Evolutionary conservation across 1,284 basidiomycete species (phyloP), one percentile per base, ranked within the genome.

Genomic region (Erythrobasidium hasegawianum): DNA sequence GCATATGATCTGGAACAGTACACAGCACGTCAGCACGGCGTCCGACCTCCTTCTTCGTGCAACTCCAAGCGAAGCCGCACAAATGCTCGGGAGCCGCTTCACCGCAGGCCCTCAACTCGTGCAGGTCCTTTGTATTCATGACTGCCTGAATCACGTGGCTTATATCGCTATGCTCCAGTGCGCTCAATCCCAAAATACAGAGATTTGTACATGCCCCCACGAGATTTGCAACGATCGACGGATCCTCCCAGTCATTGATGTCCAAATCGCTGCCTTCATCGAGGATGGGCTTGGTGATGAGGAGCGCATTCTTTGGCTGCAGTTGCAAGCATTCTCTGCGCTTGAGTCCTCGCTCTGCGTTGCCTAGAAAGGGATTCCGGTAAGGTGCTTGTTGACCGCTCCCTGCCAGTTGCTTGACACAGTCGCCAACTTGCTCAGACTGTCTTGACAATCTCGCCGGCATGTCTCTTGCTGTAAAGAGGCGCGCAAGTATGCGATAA

Each of bases 61-160:
- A 24, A 16, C n/a, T 24, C 8, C n/a, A 24, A n/a, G 53, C 2
- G 53, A 55, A 8, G 7, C n/a, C 3, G 41, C 22, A 47, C 18
- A 18, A 27, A n/a, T 54, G 27, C 52, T 24, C n/a, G n/a, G n/a
- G n/a, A n/a, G n/a, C n/a, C n/a, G n/a, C n/a, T n/a, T n/a, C 26
- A 61, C 59, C 59, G 26, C 59, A 61, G 18, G 59, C 59, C 20
- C 59, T 47, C 14, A 61, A 24, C 43, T 61, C 59, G 13, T 61
- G 38, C 33, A 61, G 39, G 13, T n/a, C 18, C 7, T 38, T 33
- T 26, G 49, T n/a, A 20, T 9, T 20, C 4, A 52, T 24, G 7
- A 61, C 11, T 9, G 50, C 59, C 7, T 43, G 14, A 20, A 18
- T 20, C 13, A 43, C 40, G 5, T 61, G 29, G 11, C 43, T 40